Base-by-base conservation (phyloP, 1,284 basidiomycete species). In the Fomitopsis pinicola region DNA sequence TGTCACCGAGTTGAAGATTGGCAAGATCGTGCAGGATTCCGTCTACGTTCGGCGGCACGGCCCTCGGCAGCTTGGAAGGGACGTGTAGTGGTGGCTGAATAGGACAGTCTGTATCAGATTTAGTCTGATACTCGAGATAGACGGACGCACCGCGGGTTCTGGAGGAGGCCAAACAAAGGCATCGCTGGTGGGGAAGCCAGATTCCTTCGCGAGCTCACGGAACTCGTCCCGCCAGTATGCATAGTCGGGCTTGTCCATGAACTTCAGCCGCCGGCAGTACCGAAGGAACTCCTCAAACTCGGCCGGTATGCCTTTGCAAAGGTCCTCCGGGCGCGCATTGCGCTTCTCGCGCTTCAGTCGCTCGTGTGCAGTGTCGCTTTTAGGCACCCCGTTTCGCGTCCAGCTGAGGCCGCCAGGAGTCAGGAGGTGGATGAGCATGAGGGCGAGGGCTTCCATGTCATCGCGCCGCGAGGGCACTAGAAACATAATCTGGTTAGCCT, bases 361-460 rank as follows among this genome's bases (percentile, higher is more conserved):
- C 42, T 80, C 77, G 71, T 91, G 88, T 14, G 83, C 84, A 14
- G 76, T 78, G 19, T 85, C 81, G 10, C 84, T 84, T 67, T 86
- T 88, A 5, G 89, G 89, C 6, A 91, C 80, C 12, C 89, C 89
- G 62, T 88, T 87, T 15, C 89, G 80, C 42, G 88, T 91, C 89
- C 89, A 91, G 19, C 82, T 76, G 36, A 91, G 81, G 5, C 89
- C 89, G n/a, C 82, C 80, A 2, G 89, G 88, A 3, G 86, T 91
- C 46, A 91, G 77, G 19, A 91, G 78, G 69, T 91, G 89, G 61
- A 91, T 88, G 61, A 91, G 78, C 87, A 91, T 89, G 42, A 91
- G 77, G 2, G 87, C 88, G 35, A 82, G 78, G 0, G 89, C 89
- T 72, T 91, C 89, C 57, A 91, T 78, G 68, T 91, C 89, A 68